These are phyloP conservation scores for Ceratocystis papillata DNA, from an alignment of 2,329 filamentous ascomycete genomes.

Conservation along the genomic window DNA sequence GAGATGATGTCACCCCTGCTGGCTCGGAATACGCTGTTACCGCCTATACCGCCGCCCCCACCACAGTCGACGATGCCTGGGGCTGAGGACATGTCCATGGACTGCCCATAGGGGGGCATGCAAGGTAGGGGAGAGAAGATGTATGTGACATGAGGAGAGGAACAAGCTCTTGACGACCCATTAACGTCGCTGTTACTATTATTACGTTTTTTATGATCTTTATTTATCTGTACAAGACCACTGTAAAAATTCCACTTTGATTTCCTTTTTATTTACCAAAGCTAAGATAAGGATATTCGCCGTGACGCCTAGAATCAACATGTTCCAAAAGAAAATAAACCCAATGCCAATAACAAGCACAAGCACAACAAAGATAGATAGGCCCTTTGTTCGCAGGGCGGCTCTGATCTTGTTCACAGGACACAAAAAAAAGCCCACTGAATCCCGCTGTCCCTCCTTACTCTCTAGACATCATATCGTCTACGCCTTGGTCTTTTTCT, in stretches of 20 bases:
- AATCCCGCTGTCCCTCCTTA: background rate
- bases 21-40: slow-evolving; percentile 27
- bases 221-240: background rate
- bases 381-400: background rate
- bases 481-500: slow-evolving; percentile 28
- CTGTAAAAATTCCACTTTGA: slow-evolving; percentile 1
- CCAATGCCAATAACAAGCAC: slow-evolving; percentile 22
- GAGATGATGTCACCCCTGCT: slow-evolving; percentile 35
- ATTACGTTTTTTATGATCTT: slow-evolving; percentile 7
- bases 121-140: no score
- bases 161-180: background rate
- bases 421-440: background rate
- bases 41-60: slow-evolving; percentile 23
- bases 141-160: background rate
- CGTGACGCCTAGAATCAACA: slow-evolving; percentile 21
- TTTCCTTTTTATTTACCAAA: slow-evolving; percentile 18
- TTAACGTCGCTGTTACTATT: background rate
- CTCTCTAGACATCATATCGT: background rate
- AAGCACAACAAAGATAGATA: slow-evolving; percentile 12
- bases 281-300: slow-evolving; percentile 20
- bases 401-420: background rate
- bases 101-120: slow-evolving; percentile 17
- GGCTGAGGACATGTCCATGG: slow-evolving; percentile 13
- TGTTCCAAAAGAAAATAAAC: slow-evolving; percentile 18
- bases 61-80: slow-evolving; percentile 17